Evolutionary conservation across 2,329 filamentous ascomycete genomes (phyloP), one percentile per base, ranked within the genome.

Genomic region (Harringtonia aguacate): DNA sequence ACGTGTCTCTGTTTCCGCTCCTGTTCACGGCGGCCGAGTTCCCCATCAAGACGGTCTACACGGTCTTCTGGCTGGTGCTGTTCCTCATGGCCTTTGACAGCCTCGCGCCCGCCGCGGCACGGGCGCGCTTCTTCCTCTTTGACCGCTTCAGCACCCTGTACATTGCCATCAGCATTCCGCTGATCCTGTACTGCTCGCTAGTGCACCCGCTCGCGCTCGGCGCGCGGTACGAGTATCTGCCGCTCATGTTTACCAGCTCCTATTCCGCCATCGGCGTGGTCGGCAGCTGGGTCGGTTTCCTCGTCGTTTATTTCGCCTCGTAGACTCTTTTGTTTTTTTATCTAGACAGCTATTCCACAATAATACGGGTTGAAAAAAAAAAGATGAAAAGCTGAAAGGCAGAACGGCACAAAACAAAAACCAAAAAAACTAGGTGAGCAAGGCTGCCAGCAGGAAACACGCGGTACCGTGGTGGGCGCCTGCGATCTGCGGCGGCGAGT

Each of bases 181-280:
- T 97, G 50, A 86, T 97, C 45, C 64, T 82, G 3, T 98, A 98
- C 63, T 89, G 86, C 61, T 94, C 88, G 12, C 62, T 95, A 41
- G 51, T 92, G 8, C 92, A 98, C 61, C 75, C 78, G 39, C 61
- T 90, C n/a, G 66, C 94, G 5, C 95, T 95, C 65, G 88, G 88
- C 0, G 75, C 79, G 56, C 77, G 70, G 50, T 86, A 85, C 55
- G 87, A 95, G 63, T 98, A 97, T 61, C 64, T 98, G 44, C 92
- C 92, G 22, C 68, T 97, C 54, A 97, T 98, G 90, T 92, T 97
- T 59, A 95, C 82, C 53, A 97, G 90, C 68, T 84, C 86, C 13
- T 98, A 97, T 62, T 86, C 84, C 29, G 92, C 92, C 5, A 70
- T 97, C 46, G 92, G 92, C n/a, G 89, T 97, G 1, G 79, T 95